phyloP scores from a whole-genome alignment of 257 asterid genomes.

The Ligustrum vulgare region DNA sequence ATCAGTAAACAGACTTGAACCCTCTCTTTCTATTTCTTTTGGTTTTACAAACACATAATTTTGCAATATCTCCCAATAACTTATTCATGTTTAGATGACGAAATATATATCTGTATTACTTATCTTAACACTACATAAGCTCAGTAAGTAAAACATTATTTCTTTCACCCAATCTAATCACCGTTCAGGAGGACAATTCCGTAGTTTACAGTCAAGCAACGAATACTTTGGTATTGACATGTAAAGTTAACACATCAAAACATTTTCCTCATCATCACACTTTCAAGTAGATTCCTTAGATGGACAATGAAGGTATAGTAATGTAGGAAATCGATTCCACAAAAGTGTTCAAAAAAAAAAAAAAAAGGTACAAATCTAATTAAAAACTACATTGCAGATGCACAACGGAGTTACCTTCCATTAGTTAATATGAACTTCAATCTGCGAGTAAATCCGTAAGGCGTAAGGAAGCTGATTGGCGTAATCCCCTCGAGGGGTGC shows the following conservation, averaged over 20 bases:
- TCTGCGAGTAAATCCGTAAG: too few relatives aligned
- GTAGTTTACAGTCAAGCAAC: background rate
- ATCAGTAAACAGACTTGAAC: background rate
- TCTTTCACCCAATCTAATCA: too few relatives aligned
- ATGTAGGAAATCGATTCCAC: background rate
- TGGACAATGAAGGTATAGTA: background rate
- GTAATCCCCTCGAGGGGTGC: too few relatives aligned
- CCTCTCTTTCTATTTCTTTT: background rate
- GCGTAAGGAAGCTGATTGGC: conserved; percentile 33
- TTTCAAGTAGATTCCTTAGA: background rate
- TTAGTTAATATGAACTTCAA: too few relatives aligned
- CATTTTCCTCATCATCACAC: background rate
- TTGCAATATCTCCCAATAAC: background rate
- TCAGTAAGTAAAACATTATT: background rate
- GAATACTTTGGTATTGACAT: background rate
- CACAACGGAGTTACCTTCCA: too few relatives aligned
- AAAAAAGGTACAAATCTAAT: too few relatives aligned
- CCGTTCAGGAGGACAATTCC: background rate
- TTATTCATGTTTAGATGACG: conserved; percentile 5
- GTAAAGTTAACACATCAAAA: background rate
- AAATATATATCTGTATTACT: background rate
- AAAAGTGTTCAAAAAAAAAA: too few relatives aligned
- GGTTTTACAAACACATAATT: background rate
- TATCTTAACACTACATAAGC: background rate
- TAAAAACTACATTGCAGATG: too few relatives aligned